phyloP scores from a whole-genome alignment of 2,329 filamentous ascomycete species.

The Sporothrix sp. region DNA sequence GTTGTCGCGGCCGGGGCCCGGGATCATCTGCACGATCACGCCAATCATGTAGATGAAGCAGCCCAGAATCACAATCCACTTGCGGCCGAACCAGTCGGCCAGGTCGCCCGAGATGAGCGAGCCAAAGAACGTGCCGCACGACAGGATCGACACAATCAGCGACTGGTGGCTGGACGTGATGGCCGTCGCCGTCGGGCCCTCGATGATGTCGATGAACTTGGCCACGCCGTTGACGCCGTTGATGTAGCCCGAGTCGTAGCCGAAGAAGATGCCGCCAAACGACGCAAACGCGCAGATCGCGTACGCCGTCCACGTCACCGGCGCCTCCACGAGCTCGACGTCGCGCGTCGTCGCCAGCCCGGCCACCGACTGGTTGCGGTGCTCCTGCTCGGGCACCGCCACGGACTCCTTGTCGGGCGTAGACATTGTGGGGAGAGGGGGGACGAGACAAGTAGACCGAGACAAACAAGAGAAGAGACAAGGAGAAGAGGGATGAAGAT shows the following conservation, averaged over 20 bases:
- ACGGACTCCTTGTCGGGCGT: constrained; percentile 12
- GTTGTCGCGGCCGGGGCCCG: constrained; percentile 34
- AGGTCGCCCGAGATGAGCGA: constrained; percentile 69
- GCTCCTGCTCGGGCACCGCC: background rate
- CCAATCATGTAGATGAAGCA: constrained; percentile 63
- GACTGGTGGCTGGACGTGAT: constrained; percentile 38
- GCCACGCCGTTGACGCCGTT: constrained; percentile 49
- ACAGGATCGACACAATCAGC: constrained; percentile 66
- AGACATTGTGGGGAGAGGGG: constrained; percentile 11
- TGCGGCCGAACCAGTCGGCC: constrained; percentile 64
- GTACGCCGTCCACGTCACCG: constrained; percentile 60
- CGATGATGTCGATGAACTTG: constrained; percentile 43
- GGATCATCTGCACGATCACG: constrained; percentile 56
- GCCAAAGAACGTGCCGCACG: constrained; percentile 68
- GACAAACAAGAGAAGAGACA: too few relatives aligned
- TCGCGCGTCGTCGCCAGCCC: constrained; percentile 31
- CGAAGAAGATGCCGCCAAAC: constrained; percentile 67
- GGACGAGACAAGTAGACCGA: too few relatives aligned
- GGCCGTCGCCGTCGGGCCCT: constrained; percentile 27
- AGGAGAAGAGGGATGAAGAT: background rate
- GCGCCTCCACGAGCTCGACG: constrained; percentile 54
- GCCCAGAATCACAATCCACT: constrained; percentile 60
- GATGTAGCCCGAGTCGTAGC: constrained; percentile 71
- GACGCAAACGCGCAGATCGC: constrained; percentile 60
- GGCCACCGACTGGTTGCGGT: constrained; percentile 10